phyloP scores from a whole-genome alignment of 441 rosid genomes.

The Syzygium syzygioides region DNA sequence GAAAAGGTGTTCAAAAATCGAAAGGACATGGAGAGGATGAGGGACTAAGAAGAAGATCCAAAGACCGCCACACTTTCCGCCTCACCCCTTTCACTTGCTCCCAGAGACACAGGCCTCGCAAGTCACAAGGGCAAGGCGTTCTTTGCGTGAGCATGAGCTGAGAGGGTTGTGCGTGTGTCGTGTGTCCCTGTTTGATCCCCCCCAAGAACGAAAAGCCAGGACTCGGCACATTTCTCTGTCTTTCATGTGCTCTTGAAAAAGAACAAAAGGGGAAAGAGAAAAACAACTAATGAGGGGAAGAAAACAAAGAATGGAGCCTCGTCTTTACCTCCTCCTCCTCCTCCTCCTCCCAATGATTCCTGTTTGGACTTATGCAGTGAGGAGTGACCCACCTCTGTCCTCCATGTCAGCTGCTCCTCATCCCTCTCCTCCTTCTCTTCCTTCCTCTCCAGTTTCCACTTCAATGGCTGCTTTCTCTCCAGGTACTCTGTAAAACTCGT shows the following conservation, averaged over 20 bases:
- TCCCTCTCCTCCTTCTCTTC: conserved; percentile 22
- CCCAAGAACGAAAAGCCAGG: background rate
- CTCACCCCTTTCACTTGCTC: conserved; percentile 7
- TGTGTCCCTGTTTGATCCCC: background rate
- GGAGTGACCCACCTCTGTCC: conserved; percentile 19
- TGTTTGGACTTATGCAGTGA: conserved; percentile 12
- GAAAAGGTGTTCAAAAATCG: background rate
- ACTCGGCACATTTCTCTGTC: conserved; percentile 6
- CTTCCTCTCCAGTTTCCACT: conserved; percentile 31
- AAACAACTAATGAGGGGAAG: background rate
- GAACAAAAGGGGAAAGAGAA: background rate
- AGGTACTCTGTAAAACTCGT: conserved; percentile 31
- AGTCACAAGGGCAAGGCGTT: background rate
- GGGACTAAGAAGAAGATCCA: conserved; percentile 13
- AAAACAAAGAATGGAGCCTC: conserved; percentile 32
- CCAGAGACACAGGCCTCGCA: background rate
- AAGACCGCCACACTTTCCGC: background rate
- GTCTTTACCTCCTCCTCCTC: conserved; percentile 21
- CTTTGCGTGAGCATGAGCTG: background rate
- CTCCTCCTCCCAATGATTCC: conserved; percentile 29
- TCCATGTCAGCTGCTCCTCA: conserved; percentile 13
- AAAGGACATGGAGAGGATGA: background rate
- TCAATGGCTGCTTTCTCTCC: conserved; percentile 59
- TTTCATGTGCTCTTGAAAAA: conserved; percentile 29
- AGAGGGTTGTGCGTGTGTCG: background rate